Conservation (phyloP, 2,329 filamentous ascomycete genomes). For the Anthostomella pinea region DNA sequence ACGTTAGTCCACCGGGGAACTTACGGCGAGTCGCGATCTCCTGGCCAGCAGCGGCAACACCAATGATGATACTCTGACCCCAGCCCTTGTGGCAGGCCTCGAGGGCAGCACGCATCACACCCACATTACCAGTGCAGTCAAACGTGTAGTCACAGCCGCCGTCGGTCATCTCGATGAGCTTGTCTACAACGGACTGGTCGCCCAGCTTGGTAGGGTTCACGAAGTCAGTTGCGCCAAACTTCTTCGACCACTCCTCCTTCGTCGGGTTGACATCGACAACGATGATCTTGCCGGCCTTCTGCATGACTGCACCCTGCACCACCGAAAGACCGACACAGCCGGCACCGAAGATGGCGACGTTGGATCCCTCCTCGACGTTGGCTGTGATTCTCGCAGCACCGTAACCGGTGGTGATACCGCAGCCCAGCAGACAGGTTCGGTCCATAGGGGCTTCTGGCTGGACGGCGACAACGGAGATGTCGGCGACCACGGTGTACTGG, state of each 20-base stretch:
- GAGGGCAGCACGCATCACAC: constrained; percentile 86
- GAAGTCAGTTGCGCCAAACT: constrained; percentile 96
- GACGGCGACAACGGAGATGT: constrained; percentile 96
- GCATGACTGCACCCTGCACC: constrained; percentile 86
- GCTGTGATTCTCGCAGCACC: constrained; percentile 93
- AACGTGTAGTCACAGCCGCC: constrained; percentile 99
- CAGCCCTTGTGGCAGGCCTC: constrained; percentile 99
- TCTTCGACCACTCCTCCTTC: constrained; percentile 89
- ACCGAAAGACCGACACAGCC: constrained; percentile 95
- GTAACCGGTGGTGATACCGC: constrained; percentile 98
- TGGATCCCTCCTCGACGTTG: constrained; percentile 84
- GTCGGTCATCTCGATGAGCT: constrained; percentile 95
- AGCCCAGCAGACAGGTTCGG: constrained; percentile 91
- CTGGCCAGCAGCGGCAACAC: constrained; percentile 92
- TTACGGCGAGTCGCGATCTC: constrained; percentile 91
- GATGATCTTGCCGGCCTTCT: constrained; percentile 76
- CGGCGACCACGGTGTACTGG: constrained; percentile 97
- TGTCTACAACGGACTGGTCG: constrained; percentile 80
- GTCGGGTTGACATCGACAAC: constrained; percentile 73
- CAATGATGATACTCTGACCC: constrained; percentile 97
- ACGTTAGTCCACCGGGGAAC: too few relatives aligned
- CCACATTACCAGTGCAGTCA: constrained; percentile 96
- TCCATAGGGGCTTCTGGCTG: constrained; percentile 91
- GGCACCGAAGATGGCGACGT: constrained; percentile 88
- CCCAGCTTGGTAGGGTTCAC: constrained; percentile 84